Percentiles rank a stretch among this genome's conserved stretches.
phyloP scores from a whole-genome alignment of 2,329 filamentous ascomycete genomes.

The Microcera coccophila region DNA sequence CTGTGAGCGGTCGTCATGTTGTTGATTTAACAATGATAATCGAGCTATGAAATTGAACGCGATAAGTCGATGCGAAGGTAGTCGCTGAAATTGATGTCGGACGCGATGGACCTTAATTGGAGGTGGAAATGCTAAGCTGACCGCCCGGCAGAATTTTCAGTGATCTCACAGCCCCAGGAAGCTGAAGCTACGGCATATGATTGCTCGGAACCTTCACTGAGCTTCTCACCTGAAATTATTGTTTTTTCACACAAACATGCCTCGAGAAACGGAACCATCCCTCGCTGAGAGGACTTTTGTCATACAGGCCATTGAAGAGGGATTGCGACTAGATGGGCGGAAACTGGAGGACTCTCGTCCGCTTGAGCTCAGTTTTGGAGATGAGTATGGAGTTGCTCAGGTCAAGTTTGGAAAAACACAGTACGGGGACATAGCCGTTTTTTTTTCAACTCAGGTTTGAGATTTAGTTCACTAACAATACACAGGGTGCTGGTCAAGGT shows the following conservation, averaged over 20 bases:
- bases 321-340: slow-evolving; percentile 80
- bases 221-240: slow-evolving; percentile 9
- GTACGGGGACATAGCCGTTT: slow-evolving; percentile 43
- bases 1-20: slow-evolving; percentile 67
- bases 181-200: neutral
- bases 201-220: slow-evolving; percentile 7
- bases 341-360: slow-evolving; percentile 74
- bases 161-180: slow-evolving; percentile 17
- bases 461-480: slow-evolving; percentile 9
- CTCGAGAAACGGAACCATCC: slow-evolving; percentile 86
- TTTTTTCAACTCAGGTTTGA: too few relatives aligned
- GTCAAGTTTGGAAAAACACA: slow-evolving; percentile 86
- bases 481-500: slow-evolving; percentile 75
- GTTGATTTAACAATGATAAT: slow-evolving; percentile 7
- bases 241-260: slow-evolving; percentile 58
- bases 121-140: slow-evolving; percentile 25
- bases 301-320: slow-evolving; percentile 73
- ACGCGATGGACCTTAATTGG: neutral
- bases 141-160: slow-evolving; percentile 48
- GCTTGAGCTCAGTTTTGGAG: slow-evolving; percentile 75
- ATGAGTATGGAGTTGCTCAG: slow-evolving; percentile 87
- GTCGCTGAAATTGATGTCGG: neutral
- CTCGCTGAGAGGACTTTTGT: slow-evolving; percentile 86
- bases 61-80: slow-evolving; percentile 2
- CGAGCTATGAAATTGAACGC: neutral